Percentiles rank a stretch among this genome's conserved stretches.
These are phyloP conservation scores for Sambucus nigra DNA, from an alignment of 129 eudicot species.

Conservation along the genomic window DNA sequence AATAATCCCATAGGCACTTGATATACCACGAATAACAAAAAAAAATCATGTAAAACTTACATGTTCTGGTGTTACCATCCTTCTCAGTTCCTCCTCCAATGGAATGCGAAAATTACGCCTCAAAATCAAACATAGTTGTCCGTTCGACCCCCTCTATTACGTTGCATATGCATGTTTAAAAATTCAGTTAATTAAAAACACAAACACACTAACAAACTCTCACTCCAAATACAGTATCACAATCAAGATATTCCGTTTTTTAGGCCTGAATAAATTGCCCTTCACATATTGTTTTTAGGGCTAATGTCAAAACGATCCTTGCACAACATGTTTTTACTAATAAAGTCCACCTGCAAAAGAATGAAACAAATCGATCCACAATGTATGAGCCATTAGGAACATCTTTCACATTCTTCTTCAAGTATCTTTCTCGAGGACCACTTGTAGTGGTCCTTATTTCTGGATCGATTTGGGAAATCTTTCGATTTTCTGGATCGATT, in stretches of 20 bases:
- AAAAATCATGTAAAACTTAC: constrained; percentile 39
- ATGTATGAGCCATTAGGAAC: too few species aligned
- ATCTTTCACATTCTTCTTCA: too few species aligned
- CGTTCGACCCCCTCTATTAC: constrained; percentile 59
- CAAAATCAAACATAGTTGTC: constrained; percentile 58
- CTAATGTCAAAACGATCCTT: too few species aligned
- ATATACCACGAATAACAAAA: constrained; percentile 2
- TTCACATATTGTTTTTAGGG: too few species aligned
- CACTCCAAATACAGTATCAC: neutral
- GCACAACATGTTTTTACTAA: too few species aligned
- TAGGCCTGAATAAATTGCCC: too few species aligned
- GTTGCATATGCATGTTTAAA: constrained; percentile 16
- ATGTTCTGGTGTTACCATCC: constrained; percentile 87
- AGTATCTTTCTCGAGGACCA: too few species aligned
- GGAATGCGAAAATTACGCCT: constrained; percentile 76
- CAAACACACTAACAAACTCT: neutral
- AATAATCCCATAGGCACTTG: neutral
- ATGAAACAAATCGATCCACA: too few species aligned
- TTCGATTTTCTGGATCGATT: too few species aligned
- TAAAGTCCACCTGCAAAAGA: too few species aligned
- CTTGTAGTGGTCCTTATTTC: too few species aligned
- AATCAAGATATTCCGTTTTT: neutral
- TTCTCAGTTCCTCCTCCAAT: constrained; percentile 81
- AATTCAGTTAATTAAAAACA: neutral
- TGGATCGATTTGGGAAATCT: too few species aligned